A percentile compares a stretch with the other conserved stretches of the same genome.
These are phyloP conservation scores for Protomyces lactucae-debilis DNA, from an alignment of 1,139 yeast species.

Conservation along the genomic window DNA sequence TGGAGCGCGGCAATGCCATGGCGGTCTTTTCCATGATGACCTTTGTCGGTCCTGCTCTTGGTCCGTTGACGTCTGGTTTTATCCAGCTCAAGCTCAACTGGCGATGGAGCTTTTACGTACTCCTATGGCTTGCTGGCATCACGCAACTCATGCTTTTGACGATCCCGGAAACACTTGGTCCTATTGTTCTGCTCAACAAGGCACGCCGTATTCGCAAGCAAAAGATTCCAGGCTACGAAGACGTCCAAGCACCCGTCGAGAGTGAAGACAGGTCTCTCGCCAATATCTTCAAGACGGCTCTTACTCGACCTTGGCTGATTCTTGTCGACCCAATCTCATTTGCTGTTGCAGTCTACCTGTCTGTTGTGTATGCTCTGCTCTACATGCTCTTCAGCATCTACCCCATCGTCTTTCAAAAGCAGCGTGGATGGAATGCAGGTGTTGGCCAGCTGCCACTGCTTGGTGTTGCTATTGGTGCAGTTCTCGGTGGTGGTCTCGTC, in stretches of 20 bases:
- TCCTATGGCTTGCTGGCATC: slow-evolving; percentile 51
- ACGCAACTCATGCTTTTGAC: slow-evolving; percentile 47
- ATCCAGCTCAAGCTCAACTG: slow-evolving; percentile 49
- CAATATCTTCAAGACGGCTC: slow-evolving; percentile 33
- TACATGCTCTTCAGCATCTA: slow-evolving; percentile 73
- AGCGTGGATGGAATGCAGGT: slow-evolving; percentile 56
- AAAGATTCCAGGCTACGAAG: slow-evolving; percentile 51
- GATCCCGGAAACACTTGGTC: slow-evolving; percentile 57
- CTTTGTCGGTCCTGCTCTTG: slow-evolving; percentile 56
- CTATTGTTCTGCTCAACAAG: slow-evolving; percentile 49
- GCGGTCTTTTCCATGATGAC: slow-evolving; percentile 60
- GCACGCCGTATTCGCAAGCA: slow-evolving; percentile 44
- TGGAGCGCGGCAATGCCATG: slow-evolving; percentile 53
- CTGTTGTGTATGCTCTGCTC: slow-evolving; percentile 56
- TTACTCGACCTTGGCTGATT: slow-evolving; percentile 54
- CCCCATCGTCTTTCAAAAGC: slow-evolving; percentile 63
- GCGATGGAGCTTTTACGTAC: slow-evolving; percentile 62
- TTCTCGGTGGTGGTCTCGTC: slow-evolving; percentile 36
- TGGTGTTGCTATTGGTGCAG: slow-evolving; percentile 50
- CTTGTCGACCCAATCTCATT: slow-evolving; percentile 58
- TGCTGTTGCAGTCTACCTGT: slow-evolving; percentile 54
- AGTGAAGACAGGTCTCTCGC: slow-evolving; percentile 18
- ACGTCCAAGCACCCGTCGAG: slow-evolving; percentile 55
- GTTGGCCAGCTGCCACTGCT: slow-evolving; percentile 49
- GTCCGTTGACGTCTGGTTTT: slow-evolving; percentile 57